Conservation (phyloP, 257 asterid species). For the Eucommia ulmoides region DNA sequence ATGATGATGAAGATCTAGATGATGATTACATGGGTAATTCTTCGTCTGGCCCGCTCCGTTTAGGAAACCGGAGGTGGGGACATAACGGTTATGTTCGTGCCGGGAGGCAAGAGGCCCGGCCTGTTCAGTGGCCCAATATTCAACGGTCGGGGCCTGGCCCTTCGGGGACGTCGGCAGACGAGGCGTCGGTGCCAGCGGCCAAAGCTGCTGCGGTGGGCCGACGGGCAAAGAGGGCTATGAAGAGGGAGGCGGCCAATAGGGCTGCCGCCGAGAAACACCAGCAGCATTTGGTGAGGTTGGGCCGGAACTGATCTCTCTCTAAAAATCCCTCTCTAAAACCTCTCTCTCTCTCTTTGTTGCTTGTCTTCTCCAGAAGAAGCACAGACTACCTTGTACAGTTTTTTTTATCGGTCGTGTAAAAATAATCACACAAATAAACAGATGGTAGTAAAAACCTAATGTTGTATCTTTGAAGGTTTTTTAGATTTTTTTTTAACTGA, state of each 20-base stretch:
- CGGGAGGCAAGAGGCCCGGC: conserved; percentile 84
- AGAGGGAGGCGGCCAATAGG: conserved; percentile 72
- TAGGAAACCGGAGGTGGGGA: conserved; percentile 82
- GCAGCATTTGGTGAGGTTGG: conserved; percentile 47
- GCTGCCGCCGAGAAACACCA: conserved; percentile 70
- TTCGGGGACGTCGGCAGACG: conserved; percentile 55
- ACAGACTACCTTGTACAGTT: too few relatives aligned
- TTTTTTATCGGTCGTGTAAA: too few relatives aligned
- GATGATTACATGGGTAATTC: conserved; percentile 43
- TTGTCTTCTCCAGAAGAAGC: too few relatives aligned
- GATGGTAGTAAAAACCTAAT: too few relatives aligned
- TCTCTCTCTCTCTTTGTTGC: too few relatives aligned
- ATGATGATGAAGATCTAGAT: conserved; percentile 41
- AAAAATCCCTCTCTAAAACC: too few relatives aligned
- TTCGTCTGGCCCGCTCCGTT: conserved; percentile 31
- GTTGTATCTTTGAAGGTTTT: too few relatives aligned
- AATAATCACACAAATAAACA: too few relatives aligned
- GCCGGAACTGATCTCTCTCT: conserved; percentile 19
- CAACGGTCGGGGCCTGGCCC: conserved; percentile 44
- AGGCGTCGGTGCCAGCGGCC: conserved; percentile 42
- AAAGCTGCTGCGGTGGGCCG: conserved; percentile 51
- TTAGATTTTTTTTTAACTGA: too few relatives aligned
- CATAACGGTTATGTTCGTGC: conserved; percentile 68
- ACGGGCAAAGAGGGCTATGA: conserved; percentile 70
- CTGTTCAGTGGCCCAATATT: conserved; percentile 17